Conservation (phyloP, 768 basidiomycete species). For the Hemileccinum impolitum region DNA sequence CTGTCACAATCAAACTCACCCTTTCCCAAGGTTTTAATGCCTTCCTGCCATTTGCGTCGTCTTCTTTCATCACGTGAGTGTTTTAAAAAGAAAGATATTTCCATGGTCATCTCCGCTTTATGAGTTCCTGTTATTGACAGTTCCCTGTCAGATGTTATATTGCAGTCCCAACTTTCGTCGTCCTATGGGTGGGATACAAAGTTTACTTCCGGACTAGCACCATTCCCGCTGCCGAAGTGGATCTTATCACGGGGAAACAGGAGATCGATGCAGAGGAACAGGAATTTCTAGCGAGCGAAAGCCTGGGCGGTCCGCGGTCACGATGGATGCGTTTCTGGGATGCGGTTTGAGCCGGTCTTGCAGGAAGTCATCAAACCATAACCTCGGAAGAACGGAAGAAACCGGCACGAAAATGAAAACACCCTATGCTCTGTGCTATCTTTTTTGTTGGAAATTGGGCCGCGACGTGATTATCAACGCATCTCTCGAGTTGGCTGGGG, state of each 20-base stretch:
- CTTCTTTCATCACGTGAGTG: conserved; percentile 60
- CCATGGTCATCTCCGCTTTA: conserved; percentile 27
- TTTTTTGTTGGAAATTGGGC: background rate
- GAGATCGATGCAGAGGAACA: conserved; percentile 64
- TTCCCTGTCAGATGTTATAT: conserved; percentile 12
- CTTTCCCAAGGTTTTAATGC: conserved; percentile 16
- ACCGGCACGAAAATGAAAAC: background rate
- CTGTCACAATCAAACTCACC: conserved; percentile 2
- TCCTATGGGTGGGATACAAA: conserved; percentile 18
- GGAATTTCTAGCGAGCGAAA: conserved; percentile 44
- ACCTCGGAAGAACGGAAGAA: background rate
- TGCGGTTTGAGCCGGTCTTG: background rate
- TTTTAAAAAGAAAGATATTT: conserved; percentile 13
- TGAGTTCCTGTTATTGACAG: conserved; percentile 10
- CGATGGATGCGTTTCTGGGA: conserved; percentile 11
- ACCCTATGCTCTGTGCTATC: background rate
- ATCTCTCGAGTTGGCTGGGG: background rate
- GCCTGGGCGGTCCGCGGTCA: conserved; percentile 34
- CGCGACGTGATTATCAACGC: conserved; percentile 1
- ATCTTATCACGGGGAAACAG: conserved; percentile 56
- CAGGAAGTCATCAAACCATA: background rate
- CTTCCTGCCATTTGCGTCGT: conserved; percentile 40
- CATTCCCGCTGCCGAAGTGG: conserved; percentile 45
- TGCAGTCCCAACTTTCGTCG: conserved; percentile 15
- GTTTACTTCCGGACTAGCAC: conserved; percentile 20